Base-by-base conservation (phyloP, 2,329 filamentous ascomycete species). In the Sodiomyces alkalinus region DNA sequence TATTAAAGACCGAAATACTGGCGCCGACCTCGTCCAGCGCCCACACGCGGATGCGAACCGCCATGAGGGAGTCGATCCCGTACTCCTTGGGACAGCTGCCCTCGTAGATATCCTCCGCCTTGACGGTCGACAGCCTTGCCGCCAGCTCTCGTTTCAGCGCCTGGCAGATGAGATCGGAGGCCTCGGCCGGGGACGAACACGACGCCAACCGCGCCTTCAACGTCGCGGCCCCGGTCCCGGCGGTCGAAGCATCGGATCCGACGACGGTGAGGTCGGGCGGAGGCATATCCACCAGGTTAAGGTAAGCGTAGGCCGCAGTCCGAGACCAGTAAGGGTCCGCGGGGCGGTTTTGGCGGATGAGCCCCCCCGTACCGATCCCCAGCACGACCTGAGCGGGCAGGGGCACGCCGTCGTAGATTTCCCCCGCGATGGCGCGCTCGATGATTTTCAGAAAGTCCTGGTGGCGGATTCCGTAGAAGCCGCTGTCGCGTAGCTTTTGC, bases 281-380 rank as follows among this genome's bases (percentile, higher is more conserved):
- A 2, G 52, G 55, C 36, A 61, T 46, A 39, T 69, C 64, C 4
- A 68, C 46, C 15, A 56, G 42, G 33, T 61, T 60, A 24, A 71
- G 52, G 29, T 58, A 52, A 3, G 53, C 46, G 33, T 64, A 69
- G 20, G 66, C 46, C 1, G 62, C 54, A 0, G 60, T 61, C 5
- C 53, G 56, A 7, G 59, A 52, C 64, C 64, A 70, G 43, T 66
- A 70, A 1, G 65, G 62, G 33, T 69, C 64, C 0, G 55, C 49
- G 1, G 61, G 58, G 29, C 56, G 48, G 41, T 67, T 69, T 38
- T 70, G 66, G 5, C 45, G 45, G 9, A 64, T 53, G 11, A 69
- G 49, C 1, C 66, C 66, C 12, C 66, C 66, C 1, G 64, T 68
- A 8, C 65, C 64, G 9, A 68, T 56, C 6, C 64, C 62, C 13